Evolutionary conservation across 2,329 filamentous ascomycete species (phyloP).

Genomic region (Chalaropsis thielavioides): DNA sequence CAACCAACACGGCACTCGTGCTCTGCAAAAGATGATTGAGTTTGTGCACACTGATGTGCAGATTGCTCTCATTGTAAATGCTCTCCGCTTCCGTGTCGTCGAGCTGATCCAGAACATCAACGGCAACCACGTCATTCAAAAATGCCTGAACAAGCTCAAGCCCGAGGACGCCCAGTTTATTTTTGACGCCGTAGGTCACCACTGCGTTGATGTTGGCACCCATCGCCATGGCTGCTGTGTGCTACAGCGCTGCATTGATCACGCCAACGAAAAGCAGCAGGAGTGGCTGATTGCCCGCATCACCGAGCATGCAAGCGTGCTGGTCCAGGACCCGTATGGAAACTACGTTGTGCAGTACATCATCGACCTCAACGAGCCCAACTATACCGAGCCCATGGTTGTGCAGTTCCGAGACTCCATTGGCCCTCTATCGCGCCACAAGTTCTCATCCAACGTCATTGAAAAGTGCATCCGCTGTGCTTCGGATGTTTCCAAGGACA

Average conservation of each 20-base stretch:
- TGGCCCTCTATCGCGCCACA: conserved; percentile 71
- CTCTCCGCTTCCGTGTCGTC: conserved; percentile 71
- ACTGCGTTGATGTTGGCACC: conserved; percentile 84
- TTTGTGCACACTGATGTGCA: conserved; percentile 78
- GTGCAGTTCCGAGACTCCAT: conserved; percentile 61
- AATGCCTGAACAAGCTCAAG: conserved; percentile 89
- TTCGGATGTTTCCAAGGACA: conserved; percentile 55
- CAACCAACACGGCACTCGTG: conserved; percentile 93
- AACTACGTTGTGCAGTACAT: conserved; percentile 99
- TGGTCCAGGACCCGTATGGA: conserved; percentile 93
- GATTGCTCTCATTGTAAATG: conserved; percentile 72
- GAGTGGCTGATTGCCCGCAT: conserved; percentile 73
- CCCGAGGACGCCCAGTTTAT: conserved; percentile 84
- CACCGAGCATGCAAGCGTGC: conserved; percentile 69
- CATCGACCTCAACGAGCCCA: conserved; percentile 75
- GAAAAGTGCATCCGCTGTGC: conserved; percentile 90
- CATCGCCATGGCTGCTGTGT: conserved; percentile 97
- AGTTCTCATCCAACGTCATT: conserved; percentile 98
- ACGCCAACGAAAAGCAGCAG: conserved; percentile 83
- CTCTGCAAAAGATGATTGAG: conserved; percentile 99
- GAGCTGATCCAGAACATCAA: conserved; percentile 94
- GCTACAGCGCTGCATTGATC: conserved; percentile 93
- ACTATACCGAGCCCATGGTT: conserved; percentile 81
- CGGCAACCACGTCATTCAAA: conserved; percentile 97
- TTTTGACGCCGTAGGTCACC: conserved; percentile 77